These are phyloP conservation scores for Stephanodiscus minutulus DNA, from an alignment of 108 stramenopile species.

Conservation along the genomic window DNA sequence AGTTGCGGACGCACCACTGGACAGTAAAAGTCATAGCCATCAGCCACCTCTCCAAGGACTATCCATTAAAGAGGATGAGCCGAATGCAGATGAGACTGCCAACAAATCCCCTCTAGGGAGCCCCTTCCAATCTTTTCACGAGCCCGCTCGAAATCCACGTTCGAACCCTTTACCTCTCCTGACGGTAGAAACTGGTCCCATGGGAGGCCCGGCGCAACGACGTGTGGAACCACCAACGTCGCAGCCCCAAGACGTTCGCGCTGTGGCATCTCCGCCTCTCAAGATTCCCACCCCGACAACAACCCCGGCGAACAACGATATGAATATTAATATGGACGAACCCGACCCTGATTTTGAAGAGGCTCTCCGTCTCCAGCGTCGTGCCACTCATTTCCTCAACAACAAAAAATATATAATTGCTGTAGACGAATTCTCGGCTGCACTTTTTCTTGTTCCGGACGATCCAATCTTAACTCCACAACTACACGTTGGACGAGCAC, in stretches of 20 bases:
- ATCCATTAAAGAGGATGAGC: constrained; percentile 35
- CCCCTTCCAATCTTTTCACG: constrained; percentile 14
- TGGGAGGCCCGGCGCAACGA: constrained; percentile 47
- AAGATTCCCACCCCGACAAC: not conserved
- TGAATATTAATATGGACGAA: constrained; percentile 37
- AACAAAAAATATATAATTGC: constrained; percentile 79
- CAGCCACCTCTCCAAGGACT: constrained; percentile 16
- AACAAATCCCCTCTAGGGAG: constrained; percentile 7
- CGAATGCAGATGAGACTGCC: constrained; percentile 3
- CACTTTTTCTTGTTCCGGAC: constrained; percentile 83
- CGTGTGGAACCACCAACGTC: constrained; percentile 17
- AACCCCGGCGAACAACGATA: constrained; percentile 13
- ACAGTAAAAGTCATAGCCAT: not conserved
- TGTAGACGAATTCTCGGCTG: constrained; percentile 88
- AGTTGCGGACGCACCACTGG: constrained; percentile 13
- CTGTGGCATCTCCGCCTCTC: constrained; percentile 1
- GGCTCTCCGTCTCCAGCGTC: constrained; percentile 83
- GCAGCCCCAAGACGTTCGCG: not conserved
- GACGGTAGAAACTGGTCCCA: constrained; percentile 45
- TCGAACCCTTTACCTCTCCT: constrained; percentile 23
- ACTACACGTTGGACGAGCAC: constrained; percentile 78
- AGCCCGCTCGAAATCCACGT: constrained; percentile 9
- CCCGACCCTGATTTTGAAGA: constrained; percentile 89
- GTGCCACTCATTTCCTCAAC: constrained; percentile 69
- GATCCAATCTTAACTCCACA: constrained; percentile 79